A percentile compares a stretch with the other conserved stretches of the same genome.
phyloP scores from a whole-genome alignment of 1,284 basidiomycete genomes.

The Naganishia liquefaciens region DNA sequence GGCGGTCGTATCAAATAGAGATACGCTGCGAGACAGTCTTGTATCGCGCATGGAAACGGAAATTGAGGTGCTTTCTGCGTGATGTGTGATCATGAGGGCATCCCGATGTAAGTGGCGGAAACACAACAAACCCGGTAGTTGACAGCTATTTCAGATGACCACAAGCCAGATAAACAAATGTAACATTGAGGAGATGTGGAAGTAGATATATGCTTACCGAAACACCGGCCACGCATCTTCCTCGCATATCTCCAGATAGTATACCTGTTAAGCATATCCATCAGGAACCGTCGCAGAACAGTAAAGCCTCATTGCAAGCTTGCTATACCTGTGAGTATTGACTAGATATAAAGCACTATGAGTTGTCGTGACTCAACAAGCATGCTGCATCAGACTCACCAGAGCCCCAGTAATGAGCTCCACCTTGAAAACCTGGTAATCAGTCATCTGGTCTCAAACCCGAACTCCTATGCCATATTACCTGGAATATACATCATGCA shows the following conservation, averaged over 20 bases:
- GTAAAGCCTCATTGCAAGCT: not conserved
- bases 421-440: conserved; percentile 22
- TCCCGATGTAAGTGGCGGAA: not conserved
- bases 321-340: conserved; percentile 43
- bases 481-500: conserved; percentile 86
- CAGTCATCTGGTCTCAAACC: not conserved
- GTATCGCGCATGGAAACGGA: conserved; percentile 92
- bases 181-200: not conserved
- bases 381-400: conserved; percentile 51
- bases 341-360: not conserved
- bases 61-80: conserved; percentile 78
- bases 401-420: conserved; percentile 58
- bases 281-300: too few relatives aligned
- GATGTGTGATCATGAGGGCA: conserved; percentile 9
- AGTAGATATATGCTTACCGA: conserved; percentile 59
- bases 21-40: conserved; percentile 81
- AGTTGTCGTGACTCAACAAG: too few relatives aligned
- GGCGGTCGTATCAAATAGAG: conserved; percentile 74
- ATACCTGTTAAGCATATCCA: conserved; percentile 56
- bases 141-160: conserved; percentile 60
- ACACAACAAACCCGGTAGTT: conserved; percentile 70
- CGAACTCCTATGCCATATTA: conserved; percentile 49
- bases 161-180: conserved; percentile 12
- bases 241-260: conserved; percentile 82
- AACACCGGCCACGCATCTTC: conserved; percentile 84